A percentile compares a stretch with the other conserved stretches of the same genome.
Evolutionary conservation across 805 yeast species (phyloP).

Genomic region (Barnettozyma pratensis): DNA sequence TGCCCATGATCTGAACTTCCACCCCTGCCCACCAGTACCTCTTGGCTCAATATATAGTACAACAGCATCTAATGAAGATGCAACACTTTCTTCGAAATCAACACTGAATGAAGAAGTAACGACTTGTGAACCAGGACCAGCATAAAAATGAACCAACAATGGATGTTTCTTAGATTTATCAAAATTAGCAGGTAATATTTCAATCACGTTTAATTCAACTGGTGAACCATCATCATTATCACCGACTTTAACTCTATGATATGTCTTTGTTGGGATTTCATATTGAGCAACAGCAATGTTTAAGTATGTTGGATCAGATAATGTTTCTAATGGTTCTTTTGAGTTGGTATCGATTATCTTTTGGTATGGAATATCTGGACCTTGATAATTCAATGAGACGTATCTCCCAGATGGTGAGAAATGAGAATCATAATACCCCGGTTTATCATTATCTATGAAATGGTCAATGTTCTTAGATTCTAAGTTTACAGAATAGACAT

Average conservation of each 20-base stretch:
- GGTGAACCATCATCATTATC: slow-evolving; percentile 39
- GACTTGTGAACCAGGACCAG: slow-evolving; percentile 93
- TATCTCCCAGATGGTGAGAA: slow-evolving; percentile 75
- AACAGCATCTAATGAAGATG: slow-evolving; percentile 73
- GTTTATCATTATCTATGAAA: slow-evolving; percentile 45
- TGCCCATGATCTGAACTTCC: slow-evolving; percentile 69
- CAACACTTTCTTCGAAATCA: slow-evolving; percentile 67
- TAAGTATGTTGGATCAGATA: slow-evolving; percentile 10
- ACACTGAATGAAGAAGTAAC: slow-evolving; percentile 57
- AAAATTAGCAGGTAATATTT: slow-evolving; percentile 72
- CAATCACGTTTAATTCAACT: slow-evolving; percentile 57
- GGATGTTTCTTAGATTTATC: slow-evolving; percentile 59
- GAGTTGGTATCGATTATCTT: slow-evolving; percentile 48
- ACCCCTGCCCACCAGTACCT: slow-evolving; percentile 91
- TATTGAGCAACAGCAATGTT: slow-evolving; percentile 26
- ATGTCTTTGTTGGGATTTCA: slow-evolving; percentile 49
- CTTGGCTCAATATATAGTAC: slow-evolving; percentile 95
- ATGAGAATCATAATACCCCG: slow-evolving; percentile 60
- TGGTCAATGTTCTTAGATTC: slow-evolving; percentile 28
- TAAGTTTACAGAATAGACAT: slow-evolving; percentile 18
- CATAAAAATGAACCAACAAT: slow-evolving; percentile 85
- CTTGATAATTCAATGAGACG: slow-evolving; percentile 57
- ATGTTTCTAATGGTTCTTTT: neutral
- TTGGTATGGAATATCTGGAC: slow-evolving; percentile 78
- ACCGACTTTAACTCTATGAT: slow-evolving; percentile 42